A percentile compares a stretch with the other conserved stretches of the same genome.
These are phyloP conservation scores for Botryosphaeria dothidea DNA, from an alignment of 2,329 filamentous ascomycete genomes.

Conservation along the genomic window DNA sequence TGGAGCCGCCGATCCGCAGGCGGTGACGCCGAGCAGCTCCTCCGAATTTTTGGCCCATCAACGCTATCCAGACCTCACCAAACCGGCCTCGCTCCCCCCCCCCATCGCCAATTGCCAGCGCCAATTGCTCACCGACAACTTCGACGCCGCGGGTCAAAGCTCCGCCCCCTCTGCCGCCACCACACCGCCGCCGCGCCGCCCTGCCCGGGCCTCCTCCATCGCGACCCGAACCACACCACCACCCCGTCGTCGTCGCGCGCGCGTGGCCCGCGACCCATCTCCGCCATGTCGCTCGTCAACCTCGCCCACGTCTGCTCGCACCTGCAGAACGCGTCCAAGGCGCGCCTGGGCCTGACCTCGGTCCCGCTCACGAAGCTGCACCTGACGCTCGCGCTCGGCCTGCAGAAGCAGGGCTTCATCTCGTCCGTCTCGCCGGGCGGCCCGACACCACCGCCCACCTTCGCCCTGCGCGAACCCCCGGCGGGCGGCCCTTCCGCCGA, in stretches of 20 bases:
- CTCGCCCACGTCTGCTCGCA: slow-evolving; percentile 84
- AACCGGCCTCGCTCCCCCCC: background rate
- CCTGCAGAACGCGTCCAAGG: slow-evolving; percentile 83
- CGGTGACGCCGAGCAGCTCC: slow-evolving; percentile 19
- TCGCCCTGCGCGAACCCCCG: background rate
- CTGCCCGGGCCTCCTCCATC: background rate
- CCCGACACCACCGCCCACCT: slow-evolving; percentile 47
- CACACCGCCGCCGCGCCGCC: slow-evolving; percentile 16
- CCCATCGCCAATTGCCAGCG: slow-evolving; percentile 2
- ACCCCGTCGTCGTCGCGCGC: background rate
- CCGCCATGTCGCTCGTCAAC: slow-evolving; percentile 69
- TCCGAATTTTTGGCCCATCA: slow-evolving; percentile 30
- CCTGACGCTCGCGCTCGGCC: slow-evolving; percentile 70
- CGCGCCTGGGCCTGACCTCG: slow-evolving; percentile 81
- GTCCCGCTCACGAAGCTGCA: slow-evolving; percentile 80
- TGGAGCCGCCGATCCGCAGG: slow-evolving; percentile 2
- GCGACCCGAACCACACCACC: background rate
- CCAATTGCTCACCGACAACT: slow-evolving; percentile 3
- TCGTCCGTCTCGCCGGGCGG: slow-evolving; percentile 76
- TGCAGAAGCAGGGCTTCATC: slow-evolving; percentile 82
- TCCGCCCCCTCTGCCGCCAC: slow-evolving; percentile 26
- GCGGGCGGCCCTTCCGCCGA: slow-evolving; percentile 24
- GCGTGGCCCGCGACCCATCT: slow-evolving; percentile 8
- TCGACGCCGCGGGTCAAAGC: slow-evolving; percentile 22
- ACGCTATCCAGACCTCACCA: background rate